Evolutionary conservation across 345 rosid genomes (phyloP), one percentile per base, ranked within the genome.

Genomic region (Psidium guajava): DNA sequence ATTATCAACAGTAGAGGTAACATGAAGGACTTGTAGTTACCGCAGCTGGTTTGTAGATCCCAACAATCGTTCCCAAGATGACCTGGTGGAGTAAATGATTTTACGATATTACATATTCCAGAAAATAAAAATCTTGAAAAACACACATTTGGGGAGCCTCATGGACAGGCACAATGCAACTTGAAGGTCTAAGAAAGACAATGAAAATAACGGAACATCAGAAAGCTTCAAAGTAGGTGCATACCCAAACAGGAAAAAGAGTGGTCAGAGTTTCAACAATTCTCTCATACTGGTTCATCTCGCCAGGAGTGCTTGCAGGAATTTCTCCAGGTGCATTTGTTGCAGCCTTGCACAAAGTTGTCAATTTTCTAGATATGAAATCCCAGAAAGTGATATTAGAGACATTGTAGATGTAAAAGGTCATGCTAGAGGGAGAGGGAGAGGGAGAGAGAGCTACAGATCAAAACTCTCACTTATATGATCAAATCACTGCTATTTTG

Each of bases 231-330:
- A 69, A 64, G 4, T 69, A 32, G 80, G 80, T 28, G 86, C 92
- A 56, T 92, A 97, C 99, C 98, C 97, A 97, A 81, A 95, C 89
- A 74, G 99, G 98, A 83, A 97, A 97, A 84, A 97, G 97, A 50
- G 98, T 95, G 0, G 98, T 95, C 89, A 97, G 90, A 84, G 93
- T 95, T 86, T 97, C 98, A 84, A 97, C 93, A 82, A 90, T 93
- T 88, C 84, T 91, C 94, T 97, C 96, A 53, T 97, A 95, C 80
- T 87, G 93, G 89, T 91, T 95, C 92, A 93, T 89, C 85, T 88
- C 94, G 56, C 87, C 87, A 8, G 95, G 88, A 49, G 87, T 55
- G 81, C 89, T 90, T 61, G 86, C 88, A 64, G 97, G 94, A 86
- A 88, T 84, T 88, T 92, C 98, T 82, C 95, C 97, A 27, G 97